Evolutionary conservation across 208 protist species (phyloP).

Genomic region (Perkinsela sp.): DNA sequence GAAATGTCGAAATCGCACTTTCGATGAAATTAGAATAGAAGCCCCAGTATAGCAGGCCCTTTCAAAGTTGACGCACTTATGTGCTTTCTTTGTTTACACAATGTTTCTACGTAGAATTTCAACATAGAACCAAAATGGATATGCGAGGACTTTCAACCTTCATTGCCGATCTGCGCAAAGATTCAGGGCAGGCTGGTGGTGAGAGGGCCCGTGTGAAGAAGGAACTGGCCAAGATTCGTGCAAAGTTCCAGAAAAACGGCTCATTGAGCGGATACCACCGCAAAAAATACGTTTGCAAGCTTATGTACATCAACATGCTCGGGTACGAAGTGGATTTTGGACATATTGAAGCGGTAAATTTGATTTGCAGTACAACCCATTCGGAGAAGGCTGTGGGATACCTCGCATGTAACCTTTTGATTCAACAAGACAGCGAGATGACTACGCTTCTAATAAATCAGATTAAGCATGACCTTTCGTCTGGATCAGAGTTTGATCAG

Average conservation of each 20-base stretch:
- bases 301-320: slow-evolving; percentile 98
- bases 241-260: slow-evolving; percentile 68
- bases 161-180: slow-evolving; percentile 75
- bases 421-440: slow-evolving; percentile 86
- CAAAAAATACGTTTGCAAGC: slow-evolving; percentile 98
- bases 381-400: slow-evolving; percentile 93
- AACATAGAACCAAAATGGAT: slow-evolving; percentile 69
- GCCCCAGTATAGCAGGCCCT: no score
- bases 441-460: slow-evolving; percentile 89
- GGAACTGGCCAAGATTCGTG: slow-evolving; percentile 93
- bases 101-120: no score
- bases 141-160: slow-evolving; percentile 84
- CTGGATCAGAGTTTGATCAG: slow-evolving; percentile 52
- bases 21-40: no score
- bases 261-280: slow-evolving; percentile 74
- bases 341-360: slow-evolving; percentile 89
- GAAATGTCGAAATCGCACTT: no score
- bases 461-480: slow-evolving; percentile 77
- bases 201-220: slow-evolving; percentile 84
- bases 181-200: slow-evolving; percentile 57
- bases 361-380: slow-evolving; percentile 76
- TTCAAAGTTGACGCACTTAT: no score
- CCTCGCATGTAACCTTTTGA: slow-evolving; percentile 69
- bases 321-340: slow-evolving; percentile 98
- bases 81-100: no score